phyloP scores from a whole-genome alignment of 768 basidiomycete genomes.

The Rhodosporidiobolus sp. region DNA sequence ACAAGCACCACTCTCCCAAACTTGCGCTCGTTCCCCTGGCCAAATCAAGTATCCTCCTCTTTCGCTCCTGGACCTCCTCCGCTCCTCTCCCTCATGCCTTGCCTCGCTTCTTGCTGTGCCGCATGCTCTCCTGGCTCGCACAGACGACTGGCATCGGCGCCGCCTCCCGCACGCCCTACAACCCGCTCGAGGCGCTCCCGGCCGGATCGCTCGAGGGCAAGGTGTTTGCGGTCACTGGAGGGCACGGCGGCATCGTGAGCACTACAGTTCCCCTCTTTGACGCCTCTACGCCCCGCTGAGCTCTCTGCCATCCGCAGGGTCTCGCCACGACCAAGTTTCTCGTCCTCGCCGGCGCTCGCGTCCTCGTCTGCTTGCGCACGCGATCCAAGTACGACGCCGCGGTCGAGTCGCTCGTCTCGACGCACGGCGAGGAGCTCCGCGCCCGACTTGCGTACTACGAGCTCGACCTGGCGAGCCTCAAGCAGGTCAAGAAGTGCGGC shows the following conservation, averaged over 20 bases:
- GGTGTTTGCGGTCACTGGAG: slow-evolving; percentile 61
- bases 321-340: slow-evolving; percentile 58
- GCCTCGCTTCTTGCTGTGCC: background rate
- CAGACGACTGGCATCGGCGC: slow-evolving; percentile 21
- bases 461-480: slow-evolving; percentile 58
- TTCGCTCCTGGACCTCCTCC: background rate
- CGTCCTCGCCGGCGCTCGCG: slow-evolving; percentile 56
- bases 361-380: slow-evolving; percentile 60
- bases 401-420: slow-evolving; percentile 54
- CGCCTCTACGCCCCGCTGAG: background rate
- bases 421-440: slow-evolving; percentile 50
- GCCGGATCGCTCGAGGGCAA: slow-evolving; percentile 53
- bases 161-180: slow-evolving; percentile 1
- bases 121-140: background rate
- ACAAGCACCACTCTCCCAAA: too few species aligned
- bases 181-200: slow-evolving; percentile 52
- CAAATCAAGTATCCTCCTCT: too few species aligned
- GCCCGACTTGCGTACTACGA: slow-evolving; percentile 54
- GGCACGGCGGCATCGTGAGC: slow-evolving; percentile 53
- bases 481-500: slow-evolving; percentile 55
- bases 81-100: background rate
- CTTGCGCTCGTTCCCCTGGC: too few species aligned
- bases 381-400: slow-evolving; percentile 55
- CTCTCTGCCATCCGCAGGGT: slow-evolving; percentile 37
- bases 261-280: background rate